These are phyloP conservation scores for Rhizopogon salebrosus DNA, from an alignment of 768 basidiomycete species.

Conservation along the genomic window DNA sequence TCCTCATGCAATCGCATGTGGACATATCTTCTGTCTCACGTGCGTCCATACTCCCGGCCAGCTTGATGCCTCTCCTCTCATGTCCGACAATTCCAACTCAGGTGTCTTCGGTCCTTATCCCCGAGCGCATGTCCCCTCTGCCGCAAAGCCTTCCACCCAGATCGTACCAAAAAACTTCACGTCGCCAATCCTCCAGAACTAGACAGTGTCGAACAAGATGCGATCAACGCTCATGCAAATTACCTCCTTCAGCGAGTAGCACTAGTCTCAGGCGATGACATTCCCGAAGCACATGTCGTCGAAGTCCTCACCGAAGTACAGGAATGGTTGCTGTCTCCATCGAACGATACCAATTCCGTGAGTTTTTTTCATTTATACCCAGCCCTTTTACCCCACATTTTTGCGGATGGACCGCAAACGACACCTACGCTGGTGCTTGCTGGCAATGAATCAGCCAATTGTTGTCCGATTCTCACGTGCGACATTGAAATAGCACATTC, in stretches of 20 bases:
- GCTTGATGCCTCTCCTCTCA: slow-evolving; percentile 2
- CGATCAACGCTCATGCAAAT: slow-evolving; percentile 37
- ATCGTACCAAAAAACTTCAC: slow-evolving; percentile 62
- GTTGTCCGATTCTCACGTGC: slow-evolving; percentile 14
- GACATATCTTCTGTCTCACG: slow-evolving; percentile 71
- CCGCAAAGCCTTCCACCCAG: slow-evolving; percentile 52
- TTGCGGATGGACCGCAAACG: not conserved
- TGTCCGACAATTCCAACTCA: slow-evolving; percentile 18
- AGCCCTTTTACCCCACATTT: not conserved
- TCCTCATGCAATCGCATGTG: slow-evolving; percentile 72
- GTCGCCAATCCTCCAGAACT: slow-evolving; percentile 43
- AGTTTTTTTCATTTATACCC: slow-evolving; percentile 11
- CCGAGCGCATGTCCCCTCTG: slow-evolving; percentile 62
- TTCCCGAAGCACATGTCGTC: slow-evolving; percentile 27
- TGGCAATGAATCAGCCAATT: not conserved
- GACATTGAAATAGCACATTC: slow-evolving; percentile 23
- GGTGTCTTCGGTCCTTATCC: slow-evolving; percentile 48
- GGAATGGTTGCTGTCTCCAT: slow-evolving; percentile 41
- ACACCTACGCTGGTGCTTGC: not conserved
- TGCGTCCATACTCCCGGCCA: slow-evolving; percentile 32
- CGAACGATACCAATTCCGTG: slow-evolving; percentile 34
- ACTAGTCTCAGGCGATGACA: slow-evolving; percentile 28
- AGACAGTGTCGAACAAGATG: slow-evolving; percentile 30
- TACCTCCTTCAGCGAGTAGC: slow-evolving; percentile 31
- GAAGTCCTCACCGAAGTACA: slow-evolving; percentile 44